A percentile compares a stretch with the other conserved stretches of the same genome.
Conservation (phyloP, 345 rosid species). For the Salix exigua region DNA sequence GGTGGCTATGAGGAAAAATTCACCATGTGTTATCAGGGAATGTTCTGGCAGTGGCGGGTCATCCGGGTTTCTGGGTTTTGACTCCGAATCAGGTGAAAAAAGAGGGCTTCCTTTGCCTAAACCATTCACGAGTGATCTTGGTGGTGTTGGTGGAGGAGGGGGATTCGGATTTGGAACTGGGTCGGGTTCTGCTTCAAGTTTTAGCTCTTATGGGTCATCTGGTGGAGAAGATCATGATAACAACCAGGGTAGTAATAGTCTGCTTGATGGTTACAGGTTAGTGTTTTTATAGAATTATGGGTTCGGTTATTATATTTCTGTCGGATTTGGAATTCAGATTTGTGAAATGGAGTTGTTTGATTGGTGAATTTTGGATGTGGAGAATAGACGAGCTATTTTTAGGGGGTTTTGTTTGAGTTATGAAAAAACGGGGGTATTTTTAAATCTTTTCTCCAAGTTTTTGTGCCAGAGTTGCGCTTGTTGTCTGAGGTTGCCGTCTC, state of each 20-base stretch:
- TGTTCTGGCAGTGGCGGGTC: conserved; percentile 37
- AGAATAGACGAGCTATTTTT: not conserved
- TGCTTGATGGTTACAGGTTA: conserved; percentile 48
- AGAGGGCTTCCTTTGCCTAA: conserved; percentile 71
- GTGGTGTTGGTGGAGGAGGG: conserved; percentile 21
- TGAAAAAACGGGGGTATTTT: not conserved
- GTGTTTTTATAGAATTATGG: conserved; percentile 1
- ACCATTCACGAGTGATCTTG: conserved; percentile 41
- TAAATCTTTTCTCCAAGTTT: not conserved
- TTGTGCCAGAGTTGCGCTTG: conserved; percentile 25
- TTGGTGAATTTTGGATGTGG: not conserved
- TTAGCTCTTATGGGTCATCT: conserved; percentile 80
- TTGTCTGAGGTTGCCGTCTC: conserved; percentile 8
- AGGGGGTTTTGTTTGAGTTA: not conserved
- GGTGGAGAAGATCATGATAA: conserved; percentile 59
- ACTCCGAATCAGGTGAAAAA: conserved; percentile 59
- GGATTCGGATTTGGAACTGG: conserved; percentile 46
- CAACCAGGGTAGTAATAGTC: conserved; percentile 27
- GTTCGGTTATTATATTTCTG: not conserved
- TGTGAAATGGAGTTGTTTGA: not conserved
- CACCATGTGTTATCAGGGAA: conserved; percentile 53
- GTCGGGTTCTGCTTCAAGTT: conserved; percentile 66
- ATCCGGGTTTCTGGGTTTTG: conserved; percentile 66
- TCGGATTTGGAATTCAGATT: not conserved
- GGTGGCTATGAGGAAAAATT: conserved; percentile 27